phyloP scores from a whole-genome alignment of 2,329 filamentous ascomycete species.

The Akanthomyces muscarius region DNA sequence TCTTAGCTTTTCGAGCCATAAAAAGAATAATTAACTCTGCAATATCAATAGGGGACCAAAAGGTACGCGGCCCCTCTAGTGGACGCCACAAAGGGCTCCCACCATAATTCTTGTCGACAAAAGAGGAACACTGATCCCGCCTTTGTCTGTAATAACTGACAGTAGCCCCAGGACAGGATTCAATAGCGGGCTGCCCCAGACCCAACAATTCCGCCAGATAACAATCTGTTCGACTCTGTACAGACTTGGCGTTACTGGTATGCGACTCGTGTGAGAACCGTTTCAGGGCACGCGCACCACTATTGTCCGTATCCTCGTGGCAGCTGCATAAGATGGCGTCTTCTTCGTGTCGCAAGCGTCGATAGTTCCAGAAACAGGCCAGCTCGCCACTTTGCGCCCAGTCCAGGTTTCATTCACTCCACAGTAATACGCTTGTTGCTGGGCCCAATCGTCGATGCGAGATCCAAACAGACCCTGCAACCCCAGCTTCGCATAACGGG shows the following conservation, averaged over 20 bases:
- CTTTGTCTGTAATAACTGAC: background rate
- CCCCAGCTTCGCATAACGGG: background rate
- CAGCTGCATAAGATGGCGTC: conserved; percentile 7
- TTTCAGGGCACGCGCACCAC: conserved; percentile 2
- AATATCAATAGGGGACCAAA: no score
- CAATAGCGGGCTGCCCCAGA: background rate
- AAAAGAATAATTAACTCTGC: no score
- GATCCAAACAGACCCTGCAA: background rate
- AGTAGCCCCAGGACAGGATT: background rate
- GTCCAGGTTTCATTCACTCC: background rate
- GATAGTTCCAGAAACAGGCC: conserved; percentile 4
- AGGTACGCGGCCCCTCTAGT: no score
- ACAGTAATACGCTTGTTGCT: background rate
- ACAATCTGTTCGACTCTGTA: background rate
- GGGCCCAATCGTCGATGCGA: background rate
- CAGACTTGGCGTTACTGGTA: background rate
- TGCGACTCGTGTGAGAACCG: background rate
- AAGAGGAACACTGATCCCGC: no score
- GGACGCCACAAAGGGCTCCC: no score
- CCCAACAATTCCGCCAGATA: background rate
- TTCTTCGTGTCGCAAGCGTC: background rate
- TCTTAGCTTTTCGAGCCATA: no score
- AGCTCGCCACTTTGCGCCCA: background rate
- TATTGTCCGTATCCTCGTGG: background rate
- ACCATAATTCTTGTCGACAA: no score